Percentiles rank a stretch among this genome's conserved stretches.
Evolutionary conservation across 257 asterid species (phyloP).

Genomic region (Cruciata laevipes): DNA sequence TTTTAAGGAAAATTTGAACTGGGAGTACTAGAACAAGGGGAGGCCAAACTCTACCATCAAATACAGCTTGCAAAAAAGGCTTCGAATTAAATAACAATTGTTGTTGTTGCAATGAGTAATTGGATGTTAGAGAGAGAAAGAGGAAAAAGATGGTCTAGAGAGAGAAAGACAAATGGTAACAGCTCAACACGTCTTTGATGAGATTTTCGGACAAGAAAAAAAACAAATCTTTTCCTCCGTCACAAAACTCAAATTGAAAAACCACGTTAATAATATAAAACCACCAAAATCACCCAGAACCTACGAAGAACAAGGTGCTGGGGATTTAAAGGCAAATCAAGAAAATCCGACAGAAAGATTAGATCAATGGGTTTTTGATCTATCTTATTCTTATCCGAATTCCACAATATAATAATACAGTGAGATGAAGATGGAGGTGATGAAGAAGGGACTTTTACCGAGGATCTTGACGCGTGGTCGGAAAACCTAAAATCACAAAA

Average conservation of each 20-base stretch:
- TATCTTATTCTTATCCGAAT: not conserved
- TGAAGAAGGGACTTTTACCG: not conserved
- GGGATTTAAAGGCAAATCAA: conserved; percentile 21
- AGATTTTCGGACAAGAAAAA: conserved; percentile 18
- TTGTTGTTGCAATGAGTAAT: not conserved
- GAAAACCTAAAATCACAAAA: not conserved
- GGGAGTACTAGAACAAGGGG: conserved; percentile 19
- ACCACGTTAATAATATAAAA: too few species aligned
- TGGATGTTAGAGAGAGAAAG: conserved; percentile 8
- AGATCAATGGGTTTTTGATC: too few species aligned
- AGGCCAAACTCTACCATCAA: conserved; percentile 12
- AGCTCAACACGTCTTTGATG: conserved; percentile 51
- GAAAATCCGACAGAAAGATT: not conserved
- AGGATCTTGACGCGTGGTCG: too few species aligned
- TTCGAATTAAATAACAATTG: not conserved
- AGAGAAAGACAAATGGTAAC: conserved; percentile 27
- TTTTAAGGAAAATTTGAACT: conserved; percentile 11
- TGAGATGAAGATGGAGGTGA: too few species aligned
- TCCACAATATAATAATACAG: not conserved
- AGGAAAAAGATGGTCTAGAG: conserved; percentile 2
- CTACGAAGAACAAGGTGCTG: not conserved
- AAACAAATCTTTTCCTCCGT: not conserved
- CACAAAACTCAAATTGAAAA: conserved; percentile 13
- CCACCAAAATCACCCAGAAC: conserved; percentile 1
- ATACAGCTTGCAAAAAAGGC: conserved; percentile 16